Percentiles rank a stretch among this genome's conserved stretches.
Conservation (phyloP, 805 yeast genomes). For the Priceomyces medius region DNA sequence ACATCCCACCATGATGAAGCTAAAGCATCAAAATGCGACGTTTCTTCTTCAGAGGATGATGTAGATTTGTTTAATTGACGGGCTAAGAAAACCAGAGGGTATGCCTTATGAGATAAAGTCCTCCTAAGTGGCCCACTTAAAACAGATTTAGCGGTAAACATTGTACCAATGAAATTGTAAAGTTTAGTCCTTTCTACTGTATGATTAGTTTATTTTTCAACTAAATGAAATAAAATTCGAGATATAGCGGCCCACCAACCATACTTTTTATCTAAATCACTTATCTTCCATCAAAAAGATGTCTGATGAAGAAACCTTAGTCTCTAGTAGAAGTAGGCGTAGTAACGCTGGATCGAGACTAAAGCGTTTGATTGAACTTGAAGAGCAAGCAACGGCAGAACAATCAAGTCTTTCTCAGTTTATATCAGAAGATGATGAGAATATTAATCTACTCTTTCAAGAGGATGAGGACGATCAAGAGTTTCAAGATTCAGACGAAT, state of each 20-base stretch:
- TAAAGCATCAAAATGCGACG: conserved; percentile 76
- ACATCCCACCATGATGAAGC: conserved; percentile 99
- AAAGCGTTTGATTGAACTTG: conserved; percentile 69
- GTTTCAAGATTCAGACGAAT: conserved; percentile 28
- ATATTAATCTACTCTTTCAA: conserved; percentile 66
- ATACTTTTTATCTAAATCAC: too few species aligned
- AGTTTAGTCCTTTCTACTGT: too few species aligned
- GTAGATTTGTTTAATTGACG: conserved; percentile 18
- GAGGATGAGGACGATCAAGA: conserved; percentile 43
- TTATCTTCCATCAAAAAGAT: too few species aligned
- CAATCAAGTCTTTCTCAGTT: conserved; percentile 20
- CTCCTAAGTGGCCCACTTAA: background rate
- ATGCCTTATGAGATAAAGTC: background rate
- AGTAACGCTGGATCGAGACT: conserved; percentile 89
- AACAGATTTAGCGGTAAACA: background rate
- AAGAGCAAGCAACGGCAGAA: conserved; percentile 47
- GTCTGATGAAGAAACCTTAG: conserved; percentile 52
- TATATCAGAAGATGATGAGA: conserved; percentile 67
- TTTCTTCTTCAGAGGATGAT: conserved; percentile 59
- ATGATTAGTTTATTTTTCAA: too few species aligned
- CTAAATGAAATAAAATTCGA: too few species aligned
- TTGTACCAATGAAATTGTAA: too few species aligned
- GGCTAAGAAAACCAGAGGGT: background rate
- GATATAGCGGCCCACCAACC: too few species aligned
- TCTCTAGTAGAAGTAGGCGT: conserved; percentile 73